Base-by-base conservation (phyloP, 2,329 filamentous ascomycete species). In the Aspergillus brasiliensis region DNA sequence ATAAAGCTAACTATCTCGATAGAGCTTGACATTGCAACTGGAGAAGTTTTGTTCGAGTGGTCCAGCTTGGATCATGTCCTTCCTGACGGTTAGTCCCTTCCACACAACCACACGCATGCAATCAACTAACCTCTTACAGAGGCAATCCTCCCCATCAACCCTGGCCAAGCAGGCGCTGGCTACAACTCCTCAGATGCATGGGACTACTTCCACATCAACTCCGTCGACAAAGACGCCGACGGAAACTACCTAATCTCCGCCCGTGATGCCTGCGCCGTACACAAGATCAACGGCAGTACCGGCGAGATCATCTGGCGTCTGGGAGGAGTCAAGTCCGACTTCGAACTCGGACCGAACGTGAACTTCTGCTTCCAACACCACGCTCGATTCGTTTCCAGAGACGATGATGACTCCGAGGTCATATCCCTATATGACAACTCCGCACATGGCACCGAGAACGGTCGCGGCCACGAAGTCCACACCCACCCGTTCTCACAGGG, bases 201-300 rank as follows among this genome's bases (percentile, higher is more conserved):
- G 65, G 71, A 73, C 51, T 72, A 71, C 46, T 65, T 71, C 19
- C 77, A 79, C 48, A 65, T 74, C 48, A 78, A 78, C 58, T 65
- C 74, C 0, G 69, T 77, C 27, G 75, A 77, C 53, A 77, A 76
- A 63, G 73, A 74, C 54, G 47, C 49, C 11, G 64, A 69, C 6
- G 76, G 76, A 5, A 73, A 78, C 62, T 77, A 75, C 49, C 61
- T 78, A 4, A 60, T 78, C 6, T 78, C 76, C 1, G 64, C 72
- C 15, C 71, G 76, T 2, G 72, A 73, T 60, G 74, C 72, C 2
- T 70, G 72, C 60, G 68, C 70, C 5, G 67, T 78, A 23, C 77
- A 77, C 61, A 65, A 70, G 46, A 70, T 78, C 19, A 74, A 71
- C 2, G 73, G 74, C 1, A 46, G 64, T 4, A 68, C 73, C 49